These are phyloP conservation scores for Pseudoturritis turrita DNA, from an alignment of 345 rosid species.

Conservation along the genomic window DNA sequence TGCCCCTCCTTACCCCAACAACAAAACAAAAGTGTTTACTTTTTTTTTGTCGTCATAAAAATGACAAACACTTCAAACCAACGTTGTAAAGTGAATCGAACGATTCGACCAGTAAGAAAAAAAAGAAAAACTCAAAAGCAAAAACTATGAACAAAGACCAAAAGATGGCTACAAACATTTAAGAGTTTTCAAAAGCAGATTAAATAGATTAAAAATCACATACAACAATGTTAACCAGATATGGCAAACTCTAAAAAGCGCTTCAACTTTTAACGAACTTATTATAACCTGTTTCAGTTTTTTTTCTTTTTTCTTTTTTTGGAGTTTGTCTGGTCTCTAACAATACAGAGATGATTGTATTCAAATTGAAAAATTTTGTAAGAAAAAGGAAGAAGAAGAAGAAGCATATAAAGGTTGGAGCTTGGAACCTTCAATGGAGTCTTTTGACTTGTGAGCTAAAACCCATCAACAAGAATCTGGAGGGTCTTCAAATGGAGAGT, in stretches of 20 bases:
- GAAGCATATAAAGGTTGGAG: no score
- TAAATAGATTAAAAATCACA: slow-evolving; percentile 12
- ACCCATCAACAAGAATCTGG: no score
- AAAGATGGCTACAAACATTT: slow-evolving; percentile 9
- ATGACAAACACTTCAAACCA: slow-evolving; percentile 10
- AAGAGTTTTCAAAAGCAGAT: slow-evolving; percentile 2
- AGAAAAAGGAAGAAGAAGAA: no score
- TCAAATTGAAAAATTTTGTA: no score
- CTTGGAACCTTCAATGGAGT: no score
- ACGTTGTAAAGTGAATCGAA: slow-evolving; percentile 22
- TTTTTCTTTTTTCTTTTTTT: not conserved
- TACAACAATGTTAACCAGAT: slow-evolving; percentile 30
- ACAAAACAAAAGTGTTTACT: slow-evolving; percentile 22
- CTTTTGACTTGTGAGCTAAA: no score
- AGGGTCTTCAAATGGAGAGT: no score
- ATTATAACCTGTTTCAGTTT: slow-evolving; percentile 27
- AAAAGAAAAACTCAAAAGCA: not conserved
- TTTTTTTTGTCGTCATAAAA: slow-evolving; percentile 10
- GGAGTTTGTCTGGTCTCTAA: slow-evolving; percentile 20
- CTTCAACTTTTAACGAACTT: slow-evolving; percentile 25
- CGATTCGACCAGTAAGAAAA: not conserved
- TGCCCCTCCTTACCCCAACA: slow-evolving; percentile 22
- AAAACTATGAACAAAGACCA: slow-evolving; percentile 13
- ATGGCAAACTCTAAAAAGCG: slow-evolving; percentile 19
- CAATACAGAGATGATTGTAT: slow-evolving; percentile 64